These are phyloP conservation scores for Trichocladium uniseriatum DNA, from an alignment of 495 filamentous ascomycete species.

Conservation along the genomic window DNA sequence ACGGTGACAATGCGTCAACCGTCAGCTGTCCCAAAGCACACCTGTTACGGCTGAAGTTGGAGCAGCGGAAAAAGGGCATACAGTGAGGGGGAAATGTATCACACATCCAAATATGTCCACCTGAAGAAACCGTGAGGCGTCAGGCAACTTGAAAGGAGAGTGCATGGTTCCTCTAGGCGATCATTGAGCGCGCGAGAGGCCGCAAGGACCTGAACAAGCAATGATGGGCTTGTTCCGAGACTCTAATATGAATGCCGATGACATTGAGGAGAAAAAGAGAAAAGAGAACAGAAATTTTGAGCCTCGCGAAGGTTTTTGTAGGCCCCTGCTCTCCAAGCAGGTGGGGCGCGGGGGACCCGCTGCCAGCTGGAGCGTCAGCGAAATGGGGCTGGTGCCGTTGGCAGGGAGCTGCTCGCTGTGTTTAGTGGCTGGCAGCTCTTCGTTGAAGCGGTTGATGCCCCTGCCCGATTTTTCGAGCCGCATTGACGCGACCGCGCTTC, in stretches of 20 bases:
- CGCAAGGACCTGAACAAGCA: slow-evolving; percentile 86
- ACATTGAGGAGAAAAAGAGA: slow-evolving; percentile 61
- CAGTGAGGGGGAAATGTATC: slow-evolving; percentile 29
- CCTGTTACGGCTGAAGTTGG: slow-evolving; percentile 76
- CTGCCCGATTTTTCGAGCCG: slow-evolving; percentile 22
- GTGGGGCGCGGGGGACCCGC: background rate
- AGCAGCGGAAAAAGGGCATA: slow-evolving; percentile 51
- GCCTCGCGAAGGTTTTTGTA: slow-evolving; percentile 5
- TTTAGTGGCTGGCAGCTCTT: slow-evolving; percentile 1
- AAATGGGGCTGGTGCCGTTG: background rate
- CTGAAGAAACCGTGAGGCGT: slow-evolving; percentile 33
- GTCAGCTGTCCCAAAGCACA: slow-evolving; percentile 79
- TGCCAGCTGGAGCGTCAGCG: background rate
- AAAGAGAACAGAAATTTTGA: slow-evolving; percentile 27
- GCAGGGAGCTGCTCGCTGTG: background rate
- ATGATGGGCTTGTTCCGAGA: slow-evolving; percentile 92
- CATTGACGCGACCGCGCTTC: slow-evolving; percentile 15
- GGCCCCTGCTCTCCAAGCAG: slow-evolving; percentile 5
- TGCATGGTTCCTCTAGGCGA: slow-evolving; percentile 72
- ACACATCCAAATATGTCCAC: slow-evolving; percentile 39
- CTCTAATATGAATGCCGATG: slow-evolving; percentile 98
- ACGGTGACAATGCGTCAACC: slow-evolving; percentile 67
- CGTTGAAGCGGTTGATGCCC: background rate
- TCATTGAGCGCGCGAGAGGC: slow-evolving; percentile 98
- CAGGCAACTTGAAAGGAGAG: slow-evolving; percentile 60